Base-by-base conservation (phyloP, 192 early-diverging fungal genomes). In the Funneliformis mosseae region DNA sequence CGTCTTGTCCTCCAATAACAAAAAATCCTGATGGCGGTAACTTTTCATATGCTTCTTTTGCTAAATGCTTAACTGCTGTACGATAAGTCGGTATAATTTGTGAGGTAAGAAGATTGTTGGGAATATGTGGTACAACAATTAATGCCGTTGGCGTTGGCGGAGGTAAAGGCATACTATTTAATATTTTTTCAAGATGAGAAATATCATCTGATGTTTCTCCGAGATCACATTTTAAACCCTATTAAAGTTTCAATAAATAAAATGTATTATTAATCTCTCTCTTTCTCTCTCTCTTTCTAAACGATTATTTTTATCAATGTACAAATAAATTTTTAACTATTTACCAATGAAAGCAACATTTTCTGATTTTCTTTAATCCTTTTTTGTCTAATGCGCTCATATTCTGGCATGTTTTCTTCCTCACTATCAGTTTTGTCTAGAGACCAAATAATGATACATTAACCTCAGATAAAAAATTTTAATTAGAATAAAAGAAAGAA, bases 151-250 rank as follows among this genome's bases (percentile, higher is more conserved):
- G 85, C 38, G 88, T 83, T 0, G 87, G 88, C 16, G 84, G 71
- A 16, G 85, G 88, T 8, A 81, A 83, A 0, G 85, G 69, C 78
- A 85, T 80, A 27, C 87, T 86, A 7, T 84, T 83, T 59, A 91
- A 83, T 80, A 95, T 85, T 25, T 91, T 90, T 18, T 84, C 88
- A 72, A 92, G 90, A 76, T 94, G 93, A 8, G 88, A 88, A 28
- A 88, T 85, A 81, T 95, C 94, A 39, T 88, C 91, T n/a, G 90
- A 91, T 60, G 92, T 90, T 74, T 95, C 93, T 82, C 93, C 92
- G 48, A 97, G 81, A 41, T 95, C 94, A 8, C 95, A 95, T 11
- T 95, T 90, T 11, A 96, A 83, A 0, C 95, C 95, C 87, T 89
- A 72, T 38, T 28, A 23, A 27, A 39, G 39, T 67, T 73, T 62